phyloP scores from a whole-genome alignment of 192 early-diverging fungal species.

The Spizellomyces sp. region DNA sequence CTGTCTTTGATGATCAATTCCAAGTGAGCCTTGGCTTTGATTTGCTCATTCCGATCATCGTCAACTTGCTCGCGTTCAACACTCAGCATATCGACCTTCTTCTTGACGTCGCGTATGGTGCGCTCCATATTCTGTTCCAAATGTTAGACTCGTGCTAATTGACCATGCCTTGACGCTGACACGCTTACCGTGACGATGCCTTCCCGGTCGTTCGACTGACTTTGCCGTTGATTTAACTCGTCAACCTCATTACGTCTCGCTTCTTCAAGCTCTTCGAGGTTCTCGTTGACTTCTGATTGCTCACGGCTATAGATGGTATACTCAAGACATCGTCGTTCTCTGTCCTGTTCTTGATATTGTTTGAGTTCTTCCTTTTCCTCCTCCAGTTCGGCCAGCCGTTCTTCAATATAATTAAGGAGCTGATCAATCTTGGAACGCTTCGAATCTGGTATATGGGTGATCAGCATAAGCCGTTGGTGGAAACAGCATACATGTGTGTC shows the following conservation, averaged over 20 bases:
- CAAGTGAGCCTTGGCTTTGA: slow-evolving; percentile 75
- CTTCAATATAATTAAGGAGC: slow-evolving; percentile 83
- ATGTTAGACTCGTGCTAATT: background rate
- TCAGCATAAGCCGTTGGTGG: background rate
- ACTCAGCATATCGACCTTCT: slow-evolving; percentile 65
- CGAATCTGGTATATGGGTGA: slow-evolving; percentile 45
- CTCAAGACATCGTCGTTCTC: slow-evolving; percentile 83
- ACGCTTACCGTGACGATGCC: slow-evolving; percentile 39
- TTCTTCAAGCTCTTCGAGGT: slow-evolving; percentile 68
- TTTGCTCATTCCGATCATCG: slow-evolving; percentile 73
- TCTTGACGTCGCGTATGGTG: slow-evolving; percentile 58
- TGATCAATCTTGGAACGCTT: slow-evolving; percentile 90
- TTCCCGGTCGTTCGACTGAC: slow-evolving; percentile 56
- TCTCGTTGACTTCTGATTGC: slow-evolving; percentile 77
- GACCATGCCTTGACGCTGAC: background rate
- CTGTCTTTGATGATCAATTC: slow-evolving; percentile 81
- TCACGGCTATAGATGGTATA: slow-evolving; percentile 93
- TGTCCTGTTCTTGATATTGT: slow-evolving; percentile 84
- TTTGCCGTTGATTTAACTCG: slow-evolving; percentile 64
- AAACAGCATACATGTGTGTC: background rate
- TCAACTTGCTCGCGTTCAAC: slow-evolving; percentile 72
- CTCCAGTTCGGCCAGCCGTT: slow-evolving; percentile 86
- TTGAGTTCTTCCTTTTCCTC: slow-evolving; percentile 92
- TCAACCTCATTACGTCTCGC: slow-evolving; percentile 52
- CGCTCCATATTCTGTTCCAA: slow-evolving; percentile 46